Base-by-base conservation (phyloP, 169 alveolate genomes). In the Miamiensis avidus region DNA sequence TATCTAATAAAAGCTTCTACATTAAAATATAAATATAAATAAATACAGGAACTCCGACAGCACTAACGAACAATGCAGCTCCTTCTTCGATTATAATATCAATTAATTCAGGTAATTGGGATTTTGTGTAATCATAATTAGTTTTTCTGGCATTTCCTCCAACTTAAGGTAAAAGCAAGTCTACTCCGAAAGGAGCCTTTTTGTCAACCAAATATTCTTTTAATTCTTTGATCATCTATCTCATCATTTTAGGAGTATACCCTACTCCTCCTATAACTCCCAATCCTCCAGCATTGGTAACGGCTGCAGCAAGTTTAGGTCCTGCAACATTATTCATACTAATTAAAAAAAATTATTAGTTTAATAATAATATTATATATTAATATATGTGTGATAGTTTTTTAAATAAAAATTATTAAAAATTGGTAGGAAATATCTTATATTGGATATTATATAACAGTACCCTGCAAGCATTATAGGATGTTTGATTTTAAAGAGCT, bases 1-100 rank as follows among this genome's bases (percentile, higher is more conserved):
- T n/a, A n/a, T n/a, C n/a, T n/a, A n/a, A n/a, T n/a, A n/a, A n/a
- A n/a, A n/a, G n/a, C n/a, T n/a, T n/a, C n/a, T n/a, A n/a, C n/a
- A n/a, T n/a, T n/a, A n/a, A n/a, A n/a, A n/a, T n/a, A n/a, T n/a
- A n/a, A n/a, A n/a, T n/a, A n/a, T 49, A 11, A 49, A 49, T 49
- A 49, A 49, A 11, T 49, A 49, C 69, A 49, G 88, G 81, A 75
- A 88, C 91, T 0, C 91, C 91, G 20, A 88, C 91, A 27, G 91
- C 91, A 33, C 88, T 78, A n/a, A 87, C 82, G 81, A 87, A 87
- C 16, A 87, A 49, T 11, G 69, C 4, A 20, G 69, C 69, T 49
- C 20, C 20, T 49, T 49, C 69, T 49, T 49, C 69, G 20, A 49
- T 49, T 11, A 49, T 49, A 49, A 49, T 49, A 20, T 49, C 69